These are phyloP conservation scores for Neobulgaria alba DNA, from an alignment of 2,329 filamentous ascomycete genomes.

Conservation along the genomic window DNA sequence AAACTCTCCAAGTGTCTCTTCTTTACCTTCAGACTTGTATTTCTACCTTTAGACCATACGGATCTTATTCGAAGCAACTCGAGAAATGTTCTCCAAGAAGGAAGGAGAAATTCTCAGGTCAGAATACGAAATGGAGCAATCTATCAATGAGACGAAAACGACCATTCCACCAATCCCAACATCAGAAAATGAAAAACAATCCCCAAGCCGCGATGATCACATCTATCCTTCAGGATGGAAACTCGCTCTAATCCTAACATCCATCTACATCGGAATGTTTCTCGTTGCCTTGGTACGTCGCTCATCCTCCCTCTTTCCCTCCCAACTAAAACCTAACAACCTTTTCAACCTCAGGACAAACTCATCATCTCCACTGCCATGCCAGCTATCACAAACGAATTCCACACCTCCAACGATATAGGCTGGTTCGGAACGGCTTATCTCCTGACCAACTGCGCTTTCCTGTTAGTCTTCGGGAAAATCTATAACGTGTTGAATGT, in stretches of 20 bases:
- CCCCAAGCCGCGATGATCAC: no score
- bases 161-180: no score
- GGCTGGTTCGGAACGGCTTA: conserved; percentile 31
- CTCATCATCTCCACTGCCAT: conserved; percentile 18
- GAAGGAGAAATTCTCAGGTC: no score
- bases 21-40: no score
- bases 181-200: no score
- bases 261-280: conserved; percentile 9
- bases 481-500: conserved; percentile 16
- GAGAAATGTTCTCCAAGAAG: no score
- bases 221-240: conserved; percentile 10
- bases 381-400: conserved; percentile 27
- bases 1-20: no score
- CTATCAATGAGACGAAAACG: no score
- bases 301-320: no score
- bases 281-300: conserved; percentile 9
- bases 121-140: no score
- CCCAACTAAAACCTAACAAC: neutral
- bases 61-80: no score
- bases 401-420: conserved; percentile 29
- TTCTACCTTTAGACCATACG: no score
- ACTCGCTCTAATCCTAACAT: conserved; percentile 8
- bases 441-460: conserved; percentile 19
- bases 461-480: conserved; percentile 14
- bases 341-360: conserved; percentile 1